Evolutionary conservation across 306 rosid species (phyloP).

Genomic region (Corylus avellana): DNA sequence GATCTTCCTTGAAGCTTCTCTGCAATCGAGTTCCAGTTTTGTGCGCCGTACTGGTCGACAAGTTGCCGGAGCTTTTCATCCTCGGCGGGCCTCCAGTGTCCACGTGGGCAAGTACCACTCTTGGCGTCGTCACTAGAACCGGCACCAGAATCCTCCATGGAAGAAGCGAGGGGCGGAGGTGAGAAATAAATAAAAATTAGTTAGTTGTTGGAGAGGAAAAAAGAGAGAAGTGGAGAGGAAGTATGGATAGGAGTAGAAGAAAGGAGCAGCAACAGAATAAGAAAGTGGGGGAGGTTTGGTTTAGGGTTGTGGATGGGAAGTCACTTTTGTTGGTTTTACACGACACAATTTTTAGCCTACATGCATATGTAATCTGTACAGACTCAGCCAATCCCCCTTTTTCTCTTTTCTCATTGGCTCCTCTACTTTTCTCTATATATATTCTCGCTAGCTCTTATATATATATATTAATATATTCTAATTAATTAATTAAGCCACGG

Average conservation of each 20-base stretch:
- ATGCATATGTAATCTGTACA: slow-evolving; percentile 19
- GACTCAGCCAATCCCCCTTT: slow-evolving; percentile 23
- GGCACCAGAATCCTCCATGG: slow-evolving; percentile 64
- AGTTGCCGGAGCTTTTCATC: slow-evolving; percentile 82
- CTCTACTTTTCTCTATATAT: slow-evolving; percentile 15
- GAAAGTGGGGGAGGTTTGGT: slow-evolving; percentile 72
- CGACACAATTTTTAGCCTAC: slow-evolving; percentile 55
- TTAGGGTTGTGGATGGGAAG: slow-evolving; percentile 96
- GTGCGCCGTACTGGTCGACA: slow-evolving; percentile 84
- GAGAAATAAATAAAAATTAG: too few relatives aligned
- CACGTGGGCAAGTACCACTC: slow-evolving; percentile 56
- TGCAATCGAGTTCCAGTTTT: slow-evolving; percentile 95
- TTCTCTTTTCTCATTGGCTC: slow-evolving; percentile 23
- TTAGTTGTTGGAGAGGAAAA: background rate
- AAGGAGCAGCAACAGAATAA: slow-evolving; percentile 20
- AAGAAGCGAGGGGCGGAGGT: background rate
- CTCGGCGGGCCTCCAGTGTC: slow-evolving; percentile 94
- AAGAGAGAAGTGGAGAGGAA: slow-evolving; percentile 41
- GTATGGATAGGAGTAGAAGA: slow-evolving; percentile 37
- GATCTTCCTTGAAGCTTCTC: slow-evolving; percentile 98
- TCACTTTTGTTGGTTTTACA: slow-evolving; percentile 99
- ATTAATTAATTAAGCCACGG: slow-evolving; percentile 14
- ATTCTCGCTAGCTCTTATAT: slow-evolving; percentile 26
- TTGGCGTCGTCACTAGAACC: slow-evolving; percentile 47
- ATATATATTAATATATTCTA: background rate